Conservation (phyloP, 179 eudicot species). For the Gypsophila paniculata region DNA sequence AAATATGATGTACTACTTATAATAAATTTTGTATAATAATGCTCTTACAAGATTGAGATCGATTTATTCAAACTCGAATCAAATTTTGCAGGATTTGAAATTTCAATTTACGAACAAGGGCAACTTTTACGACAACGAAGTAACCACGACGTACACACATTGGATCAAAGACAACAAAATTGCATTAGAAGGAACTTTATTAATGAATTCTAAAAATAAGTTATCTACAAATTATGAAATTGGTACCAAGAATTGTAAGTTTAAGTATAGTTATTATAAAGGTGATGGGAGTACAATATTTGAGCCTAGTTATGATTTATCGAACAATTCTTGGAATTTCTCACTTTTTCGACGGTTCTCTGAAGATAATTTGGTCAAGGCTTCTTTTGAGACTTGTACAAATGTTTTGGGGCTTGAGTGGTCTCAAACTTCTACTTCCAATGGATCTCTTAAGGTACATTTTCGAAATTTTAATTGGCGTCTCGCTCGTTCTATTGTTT, state of each 20-base stretch:
- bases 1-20: neutral
- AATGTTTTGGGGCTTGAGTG: slow-evolving; percentile 54
- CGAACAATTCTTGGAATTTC: slow-evolving; percentile 55
- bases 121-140: slow-evolving; percentile 47
- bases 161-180: slow-evolving; percentile 34
- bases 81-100: slow-evolving; percentile 44
- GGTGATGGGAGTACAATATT: slow-evolving; percentile 42
- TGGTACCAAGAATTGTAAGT: slow-evolving; percentile 44
- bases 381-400: slow-evolving; percentile 48
- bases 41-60: too few relatives aligned
- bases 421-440: slow-evolving; percentile 34
- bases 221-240: slow-evolving; percentile 49
- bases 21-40: too few relatives aligned
- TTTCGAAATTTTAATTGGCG: neutral
- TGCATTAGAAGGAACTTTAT: slow-evolving; percentile 49
- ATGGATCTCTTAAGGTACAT: slow-evolving; percentile 57
- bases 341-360: slow-evolving; percentile 39
- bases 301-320: slow-evolving; percentile 63
- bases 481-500: neutral
- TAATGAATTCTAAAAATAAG: slow-evolving; percentile 48
- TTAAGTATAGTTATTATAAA: slow-evolving; percentile 52
- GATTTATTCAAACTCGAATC: neutral
- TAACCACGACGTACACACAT: slow-evolving; percentile 58
- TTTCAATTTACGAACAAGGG: slow-evolving; percentile 61
- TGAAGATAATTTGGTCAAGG: slow-evolving; percentile 49